Evolutionary conservation across 495 filamentous ascomycete genomes (phyloP).

Genomic region (Aspergillus haitiensis): DNA sequence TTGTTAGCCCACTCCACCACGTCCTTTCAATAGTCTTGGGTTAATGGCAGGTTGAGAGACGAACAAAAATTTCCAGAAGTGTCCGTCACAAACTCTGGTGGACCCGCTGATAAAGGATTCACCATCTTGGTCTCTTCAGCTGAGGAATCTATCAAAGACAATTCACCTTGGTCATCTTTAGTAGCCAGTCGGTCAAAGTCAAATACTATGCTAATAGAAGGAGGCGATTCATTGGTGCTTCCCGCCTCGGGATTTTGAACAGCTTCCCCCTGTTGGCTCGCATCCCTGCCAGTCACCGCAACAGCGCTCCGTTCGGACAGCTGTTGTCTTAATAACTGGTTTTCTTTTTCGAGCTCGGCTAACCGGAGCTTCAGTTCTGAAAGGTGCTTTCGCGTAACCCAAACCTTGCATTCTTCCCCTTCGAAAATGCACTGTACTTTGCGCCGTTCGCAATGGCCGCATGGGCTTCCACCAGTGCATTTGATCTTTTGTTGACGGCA

Average conservation of each 20-base stretch:
- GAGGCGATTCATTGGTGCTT: neutral
- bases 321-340: neutral
- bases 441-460: constrained; percentile 42
- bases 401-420: constrained; percentile 41
- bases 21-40: neutral
- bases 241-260: too few species aligned
- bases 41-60: neutral
- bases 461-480: constrained; percentile 43
- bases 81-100: constrained; percentile 7
- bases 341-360: constrained; percentile 1
- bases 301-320: neutral
- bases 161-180: neutral
- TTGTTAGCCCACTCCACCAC: neutral
- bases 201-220: neutral
- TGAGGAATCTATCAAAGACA: neutral
- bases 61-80: neutral
- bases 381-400: constrained; percentile 40
- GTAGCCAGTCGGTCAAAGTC: neutral
- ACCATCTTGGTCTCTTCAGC: neutral
- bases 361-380: constrained; percentile 1
- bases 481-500: constrained; percentile 50
- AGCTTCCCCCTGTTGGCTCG: neutral
- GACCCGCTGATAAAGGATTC: constrained; percentile 3
- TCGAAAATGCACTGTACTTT: constrained; percentile 45
- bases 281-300: neutral